Evolutionary conservation across 345 rosid genomes (phyloP), one percentile per base, ranked within the genome.

Genomic region (Salix purpurea): DNA sequence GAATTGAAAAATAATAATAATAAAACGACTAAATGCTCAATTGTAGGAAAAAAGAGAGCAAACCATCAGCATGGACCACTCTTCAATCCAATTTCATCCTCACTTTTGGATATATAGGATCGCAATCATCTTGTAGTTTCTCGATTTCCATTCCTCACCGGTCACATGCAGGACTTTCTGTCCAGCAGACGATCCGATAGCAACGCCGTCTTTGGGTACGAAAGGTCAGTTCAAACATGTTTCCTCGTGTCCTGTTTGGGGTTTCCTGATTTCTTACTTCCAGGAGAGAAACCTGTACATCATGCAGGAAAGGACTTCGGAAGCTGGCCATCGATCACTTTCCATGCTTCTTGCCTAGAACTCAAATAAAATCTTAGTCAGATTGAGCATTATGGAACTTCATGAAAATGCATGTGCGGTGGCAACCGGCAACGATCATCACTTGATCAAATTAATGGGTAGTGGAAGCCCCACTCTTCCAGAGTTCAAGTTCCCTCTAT

Each of bases 311-410:
- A 16, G 65, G 71, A 36, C 26, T 26, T 4, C 2, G 65, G 28
- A 46, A 74, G 76, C 40, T 52, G 11, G 36, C 52, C 21, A 14
- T 52, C 5, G 72, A 67, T 86, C 84, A 91, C 83, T 84, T 87
- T 50, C 87, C 87, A 66, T 83, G 81, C 81, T 82, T 91, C 78
- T 80, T 87, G 61, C 83, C 92, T 89, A 86, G 73, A 74, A 80
- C 67, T 73, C 65, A 78, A 79, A 77, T 56, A 50, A 69, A 72
- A 70, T 42, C 13, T 75, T 26, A 78, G 72, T 65, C 56, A 71
- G 13, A 32, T 64, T 70, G 9, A 23, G 37, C 30, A 65, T 74
- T 9, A 61, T 52, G 34, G 46, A 37, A 40, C 26, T 65, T 71
- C 65, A 65, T 21, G 36, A 65, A 34, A 64, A 60, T 64, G 28